phyloP scores from a whole-genome alignment of 148 eudicot genomes.

The Chenopodium album region DNA sequence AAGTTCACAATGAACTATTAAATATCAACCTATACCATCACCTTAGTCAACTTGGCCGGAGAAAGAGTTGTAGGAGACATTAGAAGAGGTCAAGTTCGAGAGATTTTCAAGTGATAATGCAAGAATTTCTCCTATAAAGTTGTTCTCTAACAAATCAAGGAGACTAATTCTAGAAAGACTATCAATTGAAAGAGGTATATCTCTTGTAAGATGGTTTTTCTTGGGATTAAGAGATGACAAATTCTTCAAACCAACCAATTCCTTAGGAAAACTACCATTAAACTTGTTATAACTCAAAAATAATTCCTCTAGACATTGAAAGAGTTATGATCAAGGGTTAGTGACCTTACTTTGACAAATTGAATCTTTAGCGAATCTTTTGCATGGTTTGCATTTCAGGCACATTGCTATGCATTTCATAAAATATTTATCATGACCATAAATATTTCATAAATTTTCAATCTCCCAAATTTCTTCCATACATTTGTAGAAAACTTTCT shows the following conservation, averaged over 20 bases:
- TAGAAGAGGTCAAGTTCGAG: slow-evolving; percentile 44
- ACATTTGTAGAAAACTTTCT: too few species aligned
- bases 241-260: slow-evolving; percentile 37
- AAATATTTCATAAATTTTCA: too few species aligned
- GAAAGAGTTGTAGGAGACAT: slow-evolving; percentile 60
- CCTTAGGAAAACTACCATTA: slow-evolving; percentile 44
- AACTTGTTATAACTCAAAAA: slow-evolving; percentile 53
- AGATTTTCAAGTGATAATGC: slow-evolving; percentile 38
- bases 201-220: slow-evolving; percentile 46
- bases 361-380: too few species aligned
- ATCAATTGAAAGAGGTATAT: slow-evolving; percentile 33
- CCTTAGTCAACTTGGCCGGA: slow-evolving; percentile 40
- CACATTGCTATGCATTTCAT: too few species aligned
- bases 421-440: too few species aligned
- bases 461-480: too few species aligned
- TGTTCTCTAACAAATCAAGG: slow-evolving; percentile 55
- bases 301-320: slow-evolving; percentile 52
- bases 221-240: slow-evolving; percentile 42
- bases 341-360: slow-evolving; percentile 22
- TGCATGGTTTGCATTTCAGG: too few species aligned
- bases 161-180: slow-evolving; percentile 35
- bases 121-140: slow-evolving; percentile 50
- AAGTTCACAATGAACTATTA: too few species aligned
- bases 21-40: too few species aligned
- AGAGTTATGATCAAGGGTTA: slow-evolving; percentile 56